These are phyloP conservation scores for Fusarium drepaniforme DNA, from an alignment of 2,329 filamentous ascomycete genomes.

Conservation along the genomic window DNA sequence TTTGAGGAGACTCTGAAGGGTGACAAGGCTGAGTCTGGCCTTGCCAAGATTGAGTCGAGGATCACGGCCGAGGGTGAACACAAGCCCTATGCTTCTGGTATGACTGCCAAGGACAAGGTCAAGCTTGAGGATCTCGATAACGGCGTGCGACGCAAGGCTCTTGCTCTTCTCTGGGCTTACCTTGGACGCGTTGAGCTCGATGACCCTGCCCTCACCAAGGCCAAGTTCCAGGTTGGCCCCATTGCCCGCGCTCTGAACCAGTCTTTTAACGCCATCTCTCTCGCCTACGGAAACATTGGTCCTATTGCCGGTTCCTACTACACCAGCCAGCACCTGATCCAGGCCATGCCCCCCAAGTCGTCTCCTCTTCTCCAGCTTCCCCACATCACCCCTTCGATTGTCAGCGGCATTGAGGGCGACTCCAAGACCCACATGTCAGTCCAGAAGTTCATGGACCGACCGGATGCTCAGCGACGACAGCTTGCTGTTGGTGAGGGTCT, in stretches of 20 bases:
- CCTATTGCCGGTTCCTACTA: constrained; percentile 87
- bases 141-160: constrained; percentile 83
- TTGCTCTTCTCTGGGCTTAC: constrained; percentile 95
- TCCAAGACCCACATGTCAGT: constrained; percentile 81
- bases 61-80: constrained; percentile 73
- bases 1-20: constrained; percentile 82
- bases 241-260: constrained; percentile 88
- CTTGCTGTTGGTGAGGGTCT: constrained; percentile 78
- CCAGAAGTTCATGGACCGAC: constrained; percentile 89
- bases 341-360: constrained; percentile 85
- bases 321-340: constrained; percentile 87
- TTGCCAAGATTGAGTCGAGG: constrained; percentile 86
- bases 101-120: constrained; percentile 80
- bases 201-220: constrained; percentile 80
- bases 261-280: constrained; percentile 86
- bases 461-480: constrained; percentile 78
- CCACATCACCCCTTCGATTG: constrained; percentile 78
- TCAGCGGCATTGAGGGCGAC: constrained; percentile 78
- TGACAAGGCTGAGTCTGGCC: constrained; percentile 81
- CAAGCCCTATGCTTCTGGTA: constrained; percentile 64
- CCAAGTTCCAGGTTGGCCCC: constrained; percentile 91
- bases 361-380: constrained; percentile 94
- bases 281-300: constrained; percentile 86
- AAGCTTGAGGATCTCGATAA: constrained; percentile 85
- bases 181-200: constrained; percentile 88